Evolutionary conservation across 2,329 filamentous ascomycete genomes (phyloP).

Genomic region (Zymoseptoria pseudotritici): DNA sequence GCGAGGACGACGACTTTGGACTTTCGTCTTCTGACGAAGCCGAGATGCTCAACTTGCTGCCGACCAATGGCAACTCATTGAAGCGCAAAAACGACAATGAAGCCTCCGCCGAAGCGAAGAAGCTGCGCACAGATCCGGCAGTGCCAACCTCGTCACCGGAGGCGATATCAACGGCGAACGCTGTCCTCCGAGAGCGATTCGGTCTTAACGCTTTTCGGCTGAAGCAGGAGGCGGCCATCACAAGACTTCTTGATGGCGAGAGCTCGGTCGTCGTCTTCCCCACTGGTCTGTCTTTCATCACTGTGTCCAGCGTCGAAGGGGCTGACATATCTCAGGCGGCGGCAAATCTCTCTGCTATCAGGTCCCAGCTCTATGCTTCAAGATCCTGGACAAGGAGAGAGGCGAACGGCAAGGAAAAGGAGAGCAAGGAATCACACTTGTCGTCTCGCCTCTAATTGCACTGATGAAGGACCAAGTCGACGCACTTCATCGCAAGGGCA

Average conservation of each 20-base stretch:
- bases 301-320: background rate
- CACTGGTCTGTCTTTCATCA: conserved; percentile 19
- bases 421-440: conserved; percentile 46
- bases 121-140: background rate
- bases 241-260: conserved; percentile 36
- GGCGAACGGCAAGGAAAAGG: conserved; percentile 23
- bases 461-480: conserved; percentile 58
- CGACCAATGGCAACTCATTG: background rate
- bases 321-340: conserved; percentile 21
- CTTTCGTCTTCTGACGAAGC: conserved; percentile 20
- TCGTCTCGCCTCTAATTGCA: conserved; percentile 51
- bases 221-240: conserved; percentile 41
- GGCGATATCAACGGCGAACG: conserved; percentile 20
- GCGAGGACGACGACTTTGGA: conserved; percentile 21
- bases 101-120: conserved; percentile 3
- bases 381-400: conserved; percentile 31
- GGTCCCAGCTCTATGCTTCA: conserved; percentile 38
- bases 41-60: conserved; percentile 17
- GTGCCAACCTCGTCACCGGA: background rate
- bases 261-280: conserved; percentile 40
- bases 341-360: conserved; percentile 40
- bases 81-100: conserved; percentile 13
- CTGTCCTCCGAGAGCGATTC: conserved; percentile 36
- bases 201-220: conserved; percentile 37
- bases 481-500: conserved; percentile 42